Evolutionary conservation across 805 yeast species (phyloP).

Genomic region (Saccharomycopsis guyanensis): DNA sequence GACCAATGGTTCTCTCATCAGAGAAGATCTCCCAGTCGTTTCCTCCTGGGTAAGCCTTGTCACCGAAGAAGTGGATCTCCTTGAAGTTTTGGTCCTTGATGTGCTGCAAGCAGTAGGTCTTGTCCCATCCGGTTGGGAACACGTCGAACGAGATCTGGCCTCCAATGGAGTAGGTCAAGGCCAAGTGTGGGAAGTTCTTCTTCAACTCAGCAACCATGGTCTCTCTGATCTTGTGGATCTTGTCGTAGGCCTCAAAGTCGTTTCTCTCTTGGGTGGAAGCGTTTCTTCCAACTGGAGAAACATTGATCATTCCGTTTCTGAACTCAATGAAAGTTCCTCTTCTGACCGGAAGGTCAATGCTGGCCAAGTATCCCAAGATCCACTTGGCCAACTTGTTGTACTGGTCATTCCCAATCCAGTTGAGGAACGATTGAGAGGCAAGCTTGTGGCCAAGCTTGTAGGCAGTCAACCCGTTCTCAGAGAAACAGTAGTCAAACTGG

Average conservation of each 20-base stretch:
- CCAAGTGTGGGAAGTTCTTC: conserved; percentile 73
- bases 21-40: conserved; percentile 95
- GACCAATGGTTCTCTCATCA: conserved; percentile 93
- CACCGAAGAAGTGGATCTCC: conserved; percentile 96
- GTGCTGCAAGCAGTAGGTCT: conserved; percentile 95
- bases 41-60: conserved; percentile 95
- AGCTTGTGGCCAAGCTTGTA: conserved; percentile 83
- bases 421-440: conserved; percentile 89
- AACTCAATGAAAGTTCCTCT: conserved; percentile 98
- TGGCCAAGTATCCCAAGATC: conserved; percentile 75
- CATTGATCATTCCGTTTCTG: conserved; percentile 99
- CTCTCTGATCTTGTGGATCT: conserved; percentile 72
- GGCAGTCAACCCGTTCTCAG: conserved; percentile 97
- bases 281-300: conserved; percentile 97
- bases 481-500: conserved; percentile 91
- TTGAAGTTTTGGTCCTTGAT: conserved; percentile 78
- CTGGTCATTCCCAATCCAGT: conserved; percentile 92
- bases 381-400: conserved; percentile 85
- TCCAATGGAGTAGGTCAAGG: conserved; percentile 94
- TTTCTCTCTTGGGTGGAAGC: conserved; percentile 91
- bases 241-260: conserved; percentile 84
- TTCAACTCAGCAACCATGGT: conserved; percentile 78
- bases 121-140: conserved; percentile 99
- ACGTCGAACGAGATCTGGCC: conserved; percentile 99
- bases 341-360: conserved; percentile 87